Conservation (phyloP, 1,284 basidiomycete genomes). For the Trichosporon sp. region DNA sequence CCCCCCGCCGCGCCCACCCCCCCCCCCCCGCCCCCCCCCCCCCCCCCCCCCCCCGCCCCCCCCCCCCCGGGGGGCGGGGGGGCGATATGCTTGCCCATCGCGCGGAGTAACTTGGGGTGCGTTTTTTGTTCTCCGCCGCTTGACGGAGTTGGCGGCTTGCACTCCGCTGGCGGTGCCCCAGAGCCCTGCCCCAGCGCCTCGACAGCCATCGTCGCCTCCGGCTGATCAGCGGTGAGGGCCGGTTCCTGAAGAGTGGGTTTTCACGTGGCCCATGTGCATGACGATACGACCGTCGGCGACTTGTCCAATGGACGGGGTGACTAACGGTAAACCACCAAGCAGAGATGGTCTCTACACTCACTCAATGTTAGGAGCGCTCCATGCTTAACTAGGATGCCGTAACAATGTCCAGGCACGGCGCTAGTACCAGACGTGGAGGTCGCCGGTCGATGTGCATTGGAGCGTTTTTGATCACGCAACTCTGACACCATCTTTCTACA, state of each 20-base stretch:
- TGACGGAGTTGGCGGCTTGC: no score
- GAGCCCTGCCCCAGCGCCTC: no score
- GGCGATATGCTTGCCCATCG: no score
- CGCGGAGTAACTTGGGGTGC: no score
- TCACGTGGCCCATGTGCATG: neutral
- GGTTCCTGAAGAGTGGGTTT: neutral
- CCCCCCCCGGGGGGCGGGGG: no score
- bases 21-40: no score
- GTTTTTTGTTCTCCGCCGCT: no score
- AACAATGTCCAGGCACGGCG: neutral
- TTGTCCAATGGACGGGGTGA: neutral
- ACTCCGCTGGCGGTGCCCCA: neutral
- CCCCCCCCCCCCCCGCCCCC: no score
- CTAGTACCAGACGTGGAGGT: neutral
- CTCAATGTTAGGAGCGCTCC: no score
- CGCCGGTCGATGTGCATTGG: neutral
- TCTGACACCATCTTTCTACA: conserved; percentile 2
- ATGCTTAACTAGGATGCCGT: neutral
- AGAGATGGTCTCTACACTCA: neutral
- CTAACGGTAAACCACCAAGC: neutral
- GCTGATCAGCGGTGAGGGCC: neutral
- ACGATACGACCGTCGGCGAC: neutral
- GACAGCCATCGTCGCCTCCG: neutral
- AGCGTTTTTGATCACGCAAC: neutral
- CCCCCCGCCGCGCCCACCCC: no score